Base-by-base conservation (phyloP, 1,284 basidiomycete species). In the Xerocomus nothofagi region DNA sequence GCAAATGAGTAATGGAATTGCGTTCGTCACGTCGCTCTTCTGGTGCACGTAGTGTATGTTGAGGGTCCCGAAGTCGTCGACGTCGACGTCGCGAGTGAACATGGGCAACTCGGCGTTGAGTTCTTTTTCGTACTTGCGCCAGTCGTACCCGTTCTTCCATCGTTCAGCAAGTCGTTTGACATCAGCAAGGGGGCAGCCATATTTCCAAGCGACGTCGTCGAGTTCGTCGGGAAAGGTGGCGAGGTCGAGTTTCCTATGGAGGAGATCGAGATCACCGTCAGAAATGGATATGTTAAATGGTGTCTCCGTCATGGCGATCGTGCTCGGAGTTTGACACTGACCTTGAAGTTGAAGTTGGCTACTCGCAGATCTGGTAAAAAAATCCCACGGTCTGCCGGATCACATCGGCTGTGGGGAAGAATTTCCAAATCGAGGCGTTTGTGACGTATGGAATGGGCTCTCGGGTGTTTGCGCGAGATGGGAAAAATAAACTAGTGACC, bases 1-100 rank as follows among this genome's bases (percentile, higher is more conserved):
- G 7, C 74, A 68, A 54, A 73, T 78, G n/a, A 78, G 60, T 6
- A 78, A 48, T 0, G 77, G 76, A 30, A 78, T 74, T 0, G 77
- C 76, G 30, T 65, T 59, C 10, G 54, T 31, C 3, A 60, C 55
- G 14, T 51, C 49, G 49, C 71, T 76, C 59, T 59, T 66, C 51
- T 73, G 54, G 52, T 78, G 75, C 1, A 77, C 56, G 43, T 77
- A 77, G 51, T 78, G 76, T 8, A 76, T 66, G 42, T 72, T 69
- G 41, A 77, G 56, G 3, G 58, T 52, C 0, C 67, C 73, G 38
- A 71, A 71, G 7, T 56, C 63, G 0, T 71, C 66, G 0, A 77
- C 65, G 4, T 63, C 53, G 38, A 77, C 66, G 43, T 72, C 66
- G n/a, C 65, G 59, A 1, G 72, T 78, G 58, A 73, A 77, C 66